Conservation (phyloP, 768 basidiomycete species). For the Termitomyces sp. region DNA sequence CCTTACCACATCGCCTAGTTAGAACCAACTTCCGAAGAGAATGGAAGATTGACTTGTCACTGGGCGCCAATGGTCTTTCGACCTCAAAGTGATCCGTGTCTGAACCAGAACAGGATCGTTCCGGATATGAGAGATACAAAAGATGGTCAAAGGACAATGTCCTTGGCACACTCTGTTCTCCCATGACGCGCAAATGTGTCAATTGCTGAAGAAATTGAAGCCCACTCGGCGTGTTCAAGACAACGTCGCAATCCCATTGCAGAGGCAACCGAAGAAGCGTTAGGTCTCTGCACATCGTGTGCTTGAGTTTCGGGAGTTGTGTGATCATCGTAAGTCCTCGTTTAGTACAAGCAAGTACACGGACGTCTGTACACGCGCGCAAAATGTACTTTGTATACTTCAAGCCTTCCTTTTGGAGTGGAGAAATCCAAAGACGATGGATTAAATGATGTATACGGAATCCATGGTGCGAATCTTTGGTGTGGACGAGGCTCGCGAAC, state of each 20-base stretch:
- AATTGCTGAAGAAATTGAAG: conserved; percentile 24
- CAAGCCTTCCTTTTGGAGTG: conserved; percentile 19
- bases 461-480: conserved; percentile 10
- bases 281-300: conserved; percentile 23
- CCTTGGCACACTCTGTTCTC: conserved; percentile 20
- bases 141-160: conserved; percentile 18
- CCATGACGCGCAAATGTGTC: conserved; percentile 28
- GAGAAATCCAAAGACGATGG: conserved; percentile 28
- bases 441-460: conserved; percentile 14
- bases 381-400: conserved; percentile 16
- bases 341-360: conserved; percentile 25
- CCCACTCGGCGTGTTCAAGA: conserved; percentile 18
- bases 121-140: conserved; percentile 25
- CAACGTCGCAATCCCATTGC: conserved; percentile 6
- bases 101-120: conserved; percentile 7
- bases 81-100: conserved; percentile 4
- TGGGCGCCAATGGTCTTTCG: conserved; percentile 14
- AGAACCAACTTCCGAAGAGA: conserved; percentile 24
- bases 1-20: conserved; percentile 19
- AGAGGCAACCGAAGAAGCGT: conserved; percentile 24
- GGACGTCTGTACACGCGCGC: conserved; percentile 24
- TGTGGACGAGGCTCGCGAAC: conserved; percentile 16
- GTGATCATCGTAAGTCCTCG: conserved; percentile 20
- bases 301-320: conserved; percentile 15
- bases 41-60: conserved; percentile 19